A percentile compares a stretch with the other conserved stretches of the same genome.
These are phyloP conservation scores for Eimeria zaria DNA, from an alignment of 169 alveolate genomes.

Conservation along the genomic window DNA sequence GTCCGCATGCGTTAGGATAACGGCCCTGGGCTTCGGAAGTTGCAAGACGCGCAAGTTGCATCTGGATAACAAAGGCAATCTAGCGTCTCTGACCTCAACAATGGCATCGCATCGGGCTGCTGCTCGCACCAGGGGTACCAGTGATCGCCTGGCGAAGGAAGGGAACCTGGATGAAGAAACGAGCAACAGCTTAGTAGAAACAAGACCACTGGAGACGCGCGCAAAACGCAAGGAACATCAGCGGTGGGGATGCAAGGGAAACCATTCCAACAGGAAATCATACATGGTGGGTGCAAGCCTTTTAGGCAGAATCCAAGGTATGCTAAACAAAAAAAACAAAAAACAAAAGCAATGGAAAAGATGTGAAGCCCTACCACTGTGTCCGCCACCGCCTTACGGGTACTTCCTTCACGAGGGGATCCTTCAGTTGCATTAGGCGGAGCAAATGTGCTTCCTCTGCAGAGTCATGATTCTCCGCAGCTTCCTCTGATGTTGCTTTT, in stretches of 20 bases:
- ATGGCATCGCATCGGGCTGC: conserved; percentile 60
- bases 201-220: not conserved
- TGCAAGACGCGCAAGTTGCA: conserved; percentile 58
- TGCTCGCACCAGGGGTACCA: conserved; percentile 49
- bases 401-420: conserved; percentile 20
- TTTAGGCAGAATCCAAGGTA: too few species aligned
- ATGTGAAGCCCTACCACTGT: conserved; percentile 35
- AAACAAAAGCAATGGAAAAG: not conserved
- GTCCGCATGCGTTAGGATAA: conserved; percentile 75
- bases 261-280: too few species aligned
- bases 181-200: not conserved
- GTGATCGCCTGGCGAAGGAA: conserved; percentile 64
- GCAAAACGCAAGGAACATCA: not conserved
- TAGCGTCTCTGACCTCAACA: conserved; percentile 78
- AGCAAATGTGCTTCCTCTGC: conserved; percentile 37
- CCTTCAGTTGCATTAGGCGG: conserved; percentile 1
- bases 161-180: conserved; percentile 25
- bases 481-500: conserved; percentile 19
- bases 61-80: conserved; percentile 73
- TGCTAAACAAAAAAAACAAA: too few species aligned
- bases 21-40: conserved; percentile 38
- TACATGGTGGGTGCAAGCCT: too few species aligned
- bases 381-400: conserved; percentile 60
- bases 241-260: not conserved
- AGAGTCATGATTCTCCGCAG: not conserved